phyloP scores from a whole-genome alignment of 768 basidiomycete genomes.

The Ramaria sp. region DNA sequence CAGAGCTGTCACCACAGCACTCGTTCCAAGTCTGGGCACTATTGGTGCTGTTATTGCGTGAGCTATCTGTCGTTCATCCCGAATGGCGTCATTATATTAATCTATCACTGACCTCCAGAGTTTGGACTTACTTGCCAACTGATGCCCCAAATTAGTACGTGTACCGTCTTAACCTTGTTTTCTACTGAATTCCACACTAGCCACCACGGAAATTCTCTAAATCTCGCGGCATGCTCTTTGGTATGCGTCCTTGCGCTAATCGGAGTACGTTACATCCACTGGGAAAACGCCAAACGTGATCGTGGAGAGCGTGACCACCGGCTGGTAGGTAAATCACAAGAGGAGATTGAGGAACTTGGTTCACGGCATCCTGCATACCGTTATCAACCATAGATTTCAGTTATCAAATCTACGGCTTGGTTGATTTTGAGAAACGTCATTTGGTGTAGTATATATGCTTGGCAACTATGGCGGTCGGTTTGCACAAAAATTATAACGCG shows the following conservation, averaged over 20 bases:
- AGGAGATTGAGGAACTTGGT: constrained; percentile 31
- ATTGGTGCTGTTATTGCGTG: constrained; percentile 38
- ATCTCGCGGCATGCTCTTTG: constrained; percentile 28
- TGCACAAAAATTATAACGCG: no score
- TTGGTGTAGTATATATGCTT: no score
- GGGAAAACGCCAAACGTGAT: constrained; percentile 34
- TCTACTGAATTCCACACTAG: not conserved
- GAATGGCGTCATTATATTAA: not conserved
- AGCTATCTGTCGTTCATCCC: not conserved
- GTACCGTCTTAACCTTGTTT: not conserved
- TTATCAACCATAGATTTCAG: constrained; percentile 21
- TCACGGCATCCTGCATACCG: constrained; percentile 36
- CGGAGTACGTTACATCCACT: constrained; percentile 26
- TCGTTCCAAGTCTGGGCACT: constrained; percentile 35
- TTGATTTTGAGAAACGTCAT: no score
- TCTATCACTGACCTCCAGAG: constrained; percentile 17
- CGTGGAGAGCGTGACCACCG: constrained; percentile 33
- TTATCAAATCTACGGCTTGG: no score
- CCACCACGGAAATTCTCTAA: constrained; percentile 36
- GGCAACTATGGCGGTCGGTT: no score
- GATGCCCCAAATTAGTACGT: constrained; percentile 32
- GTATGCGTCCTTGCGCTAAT: constrained; percentile 23
- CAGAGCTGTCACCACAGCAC: constrained; percentile 32
- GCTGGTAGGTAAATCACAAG: constrained; percentile 26
- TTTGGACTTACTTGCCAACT: constrained; percentile 36